Base-by-base conservation (phyloP, 768 basidiomycete species). In the Leccinum imitatum region DNA sequence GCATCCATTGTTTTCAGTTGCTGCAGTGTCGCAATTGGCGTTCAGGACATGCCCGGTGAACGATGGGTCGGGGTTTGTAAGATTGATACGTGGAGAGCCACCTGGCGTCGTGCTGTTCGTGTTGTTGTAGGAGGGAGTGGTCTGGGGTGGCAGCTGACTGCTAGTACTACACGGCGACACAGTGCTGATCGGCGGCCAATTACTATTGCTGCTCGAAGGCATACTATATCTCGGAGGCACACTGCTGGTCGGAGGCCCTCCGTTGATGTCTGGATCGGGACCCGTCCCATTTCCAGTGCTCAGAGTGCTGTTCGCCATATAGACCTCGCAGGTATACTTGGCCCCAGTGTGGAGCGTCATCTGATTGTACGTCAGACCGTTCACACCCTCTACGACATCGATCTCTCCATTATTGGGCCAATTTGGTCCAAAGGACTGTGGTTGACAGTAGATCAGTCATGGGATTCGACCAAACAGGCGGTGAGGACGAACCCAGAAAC, bases 301-400 rank as follows among this genome's bases (percentile, higher is more conserved):
- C 23, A 25, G 19, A 50, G 4, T 27, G 25, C 27, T 13, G 27
- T 9, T 27, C 8, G 59, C 31, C 25, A 27, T 27, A 33, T 64
- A 48, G 44, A 72, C 65, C 21, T 46, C 63, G 53, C 74, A 56
- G 74, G 68, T 2, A 2, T 81, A 76, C 33, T 75, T 76, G 3
- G 72, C 65, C 5, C 79, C 75, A 14, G 82, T 85, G 70, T 91
- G 90, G 8, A 91, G 75, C 1, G 88, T 84, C 70, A 83, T 82
- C 61, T 85, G 87, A 63, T 92, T 90, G 21, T 76, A 72, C 5
- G 73, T 57, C 66, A 82, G 78, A 19, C 80, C 65, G 65, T 91
- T 82, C 58, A 91, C 83, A 14, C 88, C 87, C 69, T 93, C 90
- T 7, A 91, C 70, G 53, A 90, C 82, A 65, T 92, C 91, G 58